Percentiles rank a stretch among this genome's conserved stretches.
These are phyloP conservation scores for Entonaema liquescens DNA, from an alignment of 495 filamentous ascomycete genomes.

Conservation along the genomic window DNA sequence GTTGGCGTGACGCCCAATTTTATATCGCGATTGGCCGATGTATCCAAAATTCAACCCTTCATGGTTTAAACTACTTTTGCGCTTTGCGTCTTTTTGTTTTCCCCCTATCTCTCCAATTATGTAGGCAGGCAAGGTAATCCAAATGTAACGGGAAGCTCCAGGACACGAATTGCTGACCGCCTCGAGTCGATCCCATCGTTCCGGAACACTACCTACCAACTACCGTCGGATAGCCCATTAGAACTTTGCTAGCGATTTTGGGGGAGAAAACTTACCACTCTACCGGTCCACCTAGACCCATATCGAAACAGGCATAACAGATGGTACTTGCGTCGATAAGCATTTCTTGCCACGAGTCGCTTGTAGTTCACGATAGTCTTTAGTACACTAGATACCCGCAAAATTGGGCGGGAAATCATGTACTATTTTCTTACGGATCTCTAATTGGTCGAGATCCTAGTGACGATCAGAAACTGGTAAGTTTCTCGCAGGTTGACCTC, in stretches of 20 bases:
- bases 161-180: constrained; percentile 3
- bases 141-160: constrained; percentile 5
- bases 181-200: constrained; percentile 6
- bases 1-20: background rate
- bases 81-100: background rate
- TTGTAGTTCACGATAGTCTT: background rate
- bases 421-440: background rate
- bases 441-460: constrained; percentile 2
- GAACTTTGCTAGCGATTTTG: constrained; percentile 3
- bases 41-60: background rate
- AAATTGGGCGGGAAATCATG: background rate
- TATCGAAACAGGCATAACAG: background rate
- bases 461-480: background rate
- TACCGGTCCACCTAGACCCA: background rate
- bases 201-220: constrained; percentile 1
- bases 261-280: background rate
- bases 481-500: background rate
- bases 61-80: background rate
- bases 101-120: constrained; percentile 1
- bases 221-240: background rate
- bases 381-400: background rate
- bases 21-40: constrained; percentile 5
- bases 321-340: background rate
- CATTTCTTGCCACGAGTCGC: background rate
- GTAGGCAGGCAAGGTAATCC: background rate